Evolutionary conservation across 345 rosid genomes (phyloP), one percentile per base, ranked within the genome.

Genomic region (Crucihimalaya himalaica): DNA sequence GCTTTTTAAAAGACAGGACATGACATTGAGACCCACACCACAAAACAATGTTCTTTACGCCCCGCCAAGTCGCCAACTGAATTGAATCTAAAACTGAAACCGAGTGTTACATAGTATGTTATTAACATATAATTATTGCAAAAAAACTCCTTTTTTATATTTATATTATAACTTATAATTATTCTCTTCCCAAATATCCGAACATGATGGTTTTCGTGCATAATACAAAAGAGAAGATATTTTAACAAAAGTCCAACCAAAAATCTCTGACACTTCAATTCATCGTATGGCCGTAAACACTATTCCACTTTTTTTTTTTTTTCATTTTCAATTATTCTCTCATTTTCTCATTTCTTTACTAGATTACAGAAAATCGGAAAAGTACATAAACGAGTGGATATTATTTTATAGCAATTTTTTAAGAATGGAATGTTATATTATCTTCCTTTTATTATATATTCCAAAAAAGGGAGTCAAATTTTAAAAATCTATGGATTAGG

Each of bases 21-120:
- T 48, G 25, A 48, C 54, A 48, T 48, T 20, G 53, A 46, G 12
- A 16, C 25, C 21, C 51, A 20, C 15, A 48, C 53, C 47, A 54
- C 42, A 28, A 43, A 40, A 35, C 28, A 7, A 2, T 2, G 6
- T 48, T 19, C 53, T 48, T 9, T 0, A 19, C 6, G 18, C 10
- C 51, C 51, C 51, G 2, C 21, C 51, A 46, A 46, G 37, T 16
- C 60, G 62, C 62, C 72, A 67, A 53, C 62, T 53, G 72, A 39
- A 25, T 28, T 23, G 3, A 39, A 25, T 53, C 27, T 28, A 14
- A 43, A 2, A 16, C n/a, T n/a, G n/a, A n/a, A n/a, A n/a, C 53
- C 54, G 68, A 19, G 54, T 8, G 52, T 8, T 18, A 18, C 12
- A 11, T 46, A n/a, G n/a, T n/a, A n/a, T 18, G 23, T 3, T 46